These are phyloP conservation scores for Euryodendron excelsum DNA, from an alignment of 148 eudicot species.

Conservation along the genomic window DNA sequence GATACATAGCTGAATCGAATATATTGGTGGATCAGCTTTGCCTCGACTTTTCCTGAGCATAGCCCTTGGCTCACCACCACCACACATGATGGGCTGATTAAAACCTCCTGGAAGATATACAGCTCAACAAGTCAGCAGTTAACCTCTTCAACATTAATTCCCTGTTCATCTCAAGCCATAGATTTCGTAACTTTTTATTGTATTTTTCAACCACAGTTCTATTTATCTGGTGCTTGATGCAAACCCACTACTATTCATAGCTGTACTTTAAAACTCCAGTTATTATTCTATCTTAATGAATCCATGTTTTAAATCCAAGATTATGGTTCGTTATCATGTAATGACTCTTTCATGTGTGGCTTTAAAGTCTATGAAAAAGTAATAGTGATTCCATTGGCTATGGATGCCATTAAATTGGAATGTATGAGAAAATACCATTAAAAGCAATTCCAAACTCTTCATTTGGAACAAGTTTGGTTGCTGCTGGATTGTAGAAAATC, in stretches of 20 bases:
- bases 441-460: constrained; percentile 80
- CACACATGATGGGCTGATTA: constrained; percentile 98
- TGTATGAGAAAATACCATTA: constrained; percentile 48
- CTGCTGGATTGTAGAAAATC: constrained; percentile 85
- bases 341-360: not conserved
- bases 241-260: not conserved
- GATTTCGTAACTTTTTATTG: too few species aligned
- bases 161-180: not conserved
- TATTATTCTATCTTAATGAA: not conserved
- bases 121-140: not conserved
- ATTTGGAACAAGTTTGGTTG: constrained; percentile 65
- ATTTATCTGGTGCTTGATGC: not conserved
- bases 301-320: not conserved
- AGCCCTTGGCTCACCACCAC: constrained; percentile 89
- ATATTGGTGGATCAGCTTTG: constrained; percentile 74
- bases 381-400: too few species aligned
- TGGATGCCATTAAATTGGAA: not conserved
- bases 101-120: constrained; percentile 60
- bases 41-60: constrained; percentile 79
- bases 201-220: not conserved
- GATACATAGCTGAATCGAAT: constrained; percentile 75
- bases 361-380: not conserved
- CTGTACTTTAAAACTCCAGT: not conserved
- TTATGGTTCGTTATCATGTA: too few species aligned
- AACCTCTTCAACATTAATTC: too few species aligned